Evolutionary conservation across 495 filamentous ascomycete species (phyloP).

Genomic region (Sporormia fimetaria): DNA sequence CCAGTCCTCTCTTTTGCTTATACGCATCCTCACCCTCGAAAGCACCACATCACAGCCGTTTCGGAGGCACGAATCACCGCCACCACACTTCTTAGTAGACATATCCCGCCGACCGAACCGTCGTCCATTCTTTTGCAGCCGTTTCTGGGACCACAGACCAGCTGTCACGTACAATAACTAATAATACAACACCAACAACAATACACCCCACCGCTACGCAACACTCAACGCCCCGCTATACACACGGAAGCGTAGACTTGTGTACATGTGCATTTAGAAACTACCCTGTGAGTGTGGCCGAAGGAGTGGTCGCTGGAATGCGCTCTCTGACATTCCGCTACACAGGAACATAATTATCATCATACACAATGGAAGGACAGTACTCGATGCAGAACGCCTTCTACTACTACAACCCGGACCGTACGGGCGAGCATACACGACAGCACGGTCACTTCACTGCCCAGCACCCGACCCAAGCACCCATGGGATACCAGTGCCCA

Average conservation of each 20-base stretch:
- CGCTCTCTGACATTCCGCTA: slow-evolving; percentile 13
- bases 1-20: slow-evolving; percentile 28
- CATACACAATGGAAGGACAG: slow-evolving; percentile 43
- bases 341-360: slow-evolving; percentile 7
- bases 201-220: slow-evolving; percentile 13
- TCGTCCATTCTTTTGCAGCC: too few relatives aligned
- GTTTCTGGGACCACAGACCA: too few relatives aligned
- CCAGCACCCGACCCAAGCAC: slow-evolving; percentile 44
- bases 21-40: slow-evolving; percentile 11
- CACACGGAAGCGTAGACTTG: background rate
- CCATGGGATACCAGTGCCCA: slow-evolving; percentile 10
- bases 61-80: slow-evolving; percentile 7
- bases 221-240: too few relatives aligned
- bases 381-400: slow-evolving; percentile 50
- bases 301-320: slow-evolving; percentile 4
- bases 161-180: too few relatives aligned
- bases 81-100: too few relatives aligned
- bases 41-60: background rate
- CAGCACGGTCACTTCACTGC: slow-evolving; percentile 76
- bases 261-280: background rate
- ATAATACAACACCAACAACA: slow-evolving; percentile 1
- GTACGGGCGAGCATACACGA: slow-evolving; percentile 60
- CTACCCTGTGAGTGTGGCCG: slow-evolving; percentile 4
- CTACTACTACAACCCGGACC: slow-evolving; percentile 83
- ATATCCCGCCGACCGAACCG: too few relatives aligned